A percentile compares a stretch with the other conserved stretches of the same genome.
Conservation (phyloP, 2,329 filamentous ascomycete species). For the Fusarium longipes region DNA sequence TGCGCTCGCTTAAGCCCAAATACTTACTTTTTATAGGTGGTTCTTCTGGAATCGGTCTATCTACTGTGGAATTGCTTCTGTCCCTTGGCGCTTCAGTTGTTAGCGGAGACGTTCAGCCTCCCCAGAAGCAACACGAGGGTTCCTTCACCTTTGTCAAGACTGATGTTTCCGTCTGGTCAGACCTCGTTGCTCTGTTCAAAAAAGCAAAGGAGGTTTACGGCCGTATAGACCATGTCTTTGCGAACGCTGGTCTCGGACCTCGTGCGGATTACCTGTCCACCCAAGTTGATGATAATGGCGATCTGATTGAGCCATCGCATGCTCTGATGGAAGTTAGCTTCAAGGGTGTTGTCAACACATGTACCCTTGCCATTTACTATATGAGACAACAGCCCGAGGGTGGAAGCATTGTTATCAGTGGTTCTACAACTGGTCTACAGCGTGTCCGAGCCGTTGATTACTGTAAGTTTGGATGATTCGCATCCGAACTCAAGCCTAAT, state of each 20-base stretch:
- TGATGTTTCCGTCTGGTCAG: slow-evolving; percentile 62
- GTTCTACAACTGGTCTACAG: slow-evolving; percentile 63
- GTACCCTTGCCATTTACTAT: slow-evolving; percentile 60
- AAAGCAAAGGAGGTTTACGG: slow-evolving; percentile 70
- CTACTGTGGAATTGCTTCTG: slow-evolving; percentile 64
- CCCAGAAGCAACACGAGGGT: slow-evolving; percentile 42
- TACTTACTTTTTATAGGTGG: slow-evolving; percentile 54
- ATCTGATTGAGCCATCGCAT: slow-evolving; percentile 58
- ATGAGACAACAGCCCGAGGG: slow-evolving; percentile 59
- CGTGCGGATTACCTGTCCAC: slow-evolving; percentile 59
- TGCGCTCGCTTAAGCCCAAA: background rate
- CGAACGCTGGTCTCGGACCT: slow-evolving; percentile 68
- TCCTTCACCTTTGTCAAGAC: slow-evolving; percentile 54
- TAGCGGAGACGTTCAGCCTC: slow-evolving; percentile 63
- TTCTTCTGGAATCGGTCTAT: slow-evolving; percentile 70
- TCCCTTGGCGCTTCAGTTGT: slow-evolving; percentile 65
- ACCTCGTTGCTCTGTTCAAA: slow-evolving; percentile 64
- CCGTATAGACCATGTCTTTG: slow-evolving; percentile 81
- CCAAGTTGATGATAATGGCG: slow-evolving; percentile 61
- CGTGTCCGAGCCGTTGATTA: slow-evolving; percentile 65
- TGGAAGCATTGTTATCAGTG: slow-evolving; percentile 66
- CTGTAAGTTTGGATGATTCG: slow-evolving; percentile 44
- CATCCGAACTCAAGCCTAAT: background rate
- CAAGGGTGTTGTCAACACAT: slow-evolving; percentile 61
- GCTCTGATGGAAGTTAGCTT: slow-evolving; percentile 62